phyloP scores from a whole-genome alignment of 2,329 filamentous ascomycete species.

The Ceratocystis cubensis region DNA sequence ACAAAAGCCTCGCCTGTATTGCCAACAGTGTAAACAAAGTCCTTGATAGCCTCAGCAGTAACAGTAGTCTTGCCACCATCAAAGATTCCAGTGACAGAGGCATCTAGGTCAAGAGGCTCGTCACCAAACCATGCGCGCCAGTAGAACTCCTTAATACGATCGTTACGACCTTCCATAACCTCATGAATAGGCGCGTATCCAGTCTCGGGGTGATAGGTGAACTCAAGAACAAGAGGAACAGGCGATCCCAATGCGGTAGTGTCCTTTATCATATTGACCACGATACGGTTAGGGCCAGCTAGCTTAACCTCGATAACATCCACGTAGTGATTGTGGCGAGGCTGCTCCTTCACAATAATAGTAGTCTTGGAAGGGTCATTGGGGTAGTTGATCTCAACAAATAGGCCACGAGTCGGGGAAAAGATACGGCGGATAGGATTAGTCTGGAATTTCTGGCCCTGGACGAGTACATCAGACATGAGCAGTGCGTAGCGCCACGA shows the following conservation, averaged over 20 bases:
- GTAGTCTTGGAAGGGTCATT: slow-evolving; percentile 71
- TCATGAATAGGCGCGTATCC: slow-evolving; percentile 97
- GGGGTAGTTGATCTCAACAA: slow-evolving; percentile 75
- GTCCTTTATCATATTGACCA: slow-evolving; percentile 84
- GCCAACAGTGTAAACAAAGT: slow-evolving; percentile 97
- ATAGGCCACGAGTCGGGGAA: slow-evolving; percentile 69
- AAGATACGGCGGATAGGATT: slow-evolving; percentile 92
- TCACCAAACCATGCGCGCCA: slow-evolving; percentile 95
- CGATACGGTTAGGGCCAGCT: slow-evolving; percentile 62
- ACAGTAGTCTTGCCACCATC: slow-evolving; percentile 80
- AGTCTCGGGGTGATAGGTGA: slow-evolving; percentile 87
- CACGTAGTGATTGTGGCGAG: slow-evolving; percentile 70
- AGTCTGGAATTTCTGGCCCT: slow-evolving; percentile 92
- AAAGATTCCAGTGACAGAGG: slow-evolving; percentile 73
- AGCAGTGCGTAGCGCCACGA: slow-evolving; percentile 95
- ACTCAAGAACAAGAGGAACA: slow-evolving; percentile 72
- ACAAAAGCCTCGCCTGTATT: slow-evolving; percentile 97
- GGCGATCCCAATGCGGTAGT: slow-evolving; percentile 74
- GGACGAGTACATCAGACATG: slow-evolving; percentile 82
- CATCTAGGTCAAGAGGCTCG: slow-evolving; percentile 70
- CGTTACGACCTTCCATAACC: slow-evolving; percentile 90
- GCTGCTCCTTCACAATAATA: slow-evolving; percentile 78
- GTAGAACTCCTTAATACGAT: slow-evolving; percentile 98
- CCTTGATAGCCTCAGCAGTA: slow-evolving; percentile 84
- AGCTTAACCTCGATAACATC: slow-evolving; percentile 80